Base-by-base conservation (phyloP, 306 rosid genomes). In the Quercus robur region DNA sequence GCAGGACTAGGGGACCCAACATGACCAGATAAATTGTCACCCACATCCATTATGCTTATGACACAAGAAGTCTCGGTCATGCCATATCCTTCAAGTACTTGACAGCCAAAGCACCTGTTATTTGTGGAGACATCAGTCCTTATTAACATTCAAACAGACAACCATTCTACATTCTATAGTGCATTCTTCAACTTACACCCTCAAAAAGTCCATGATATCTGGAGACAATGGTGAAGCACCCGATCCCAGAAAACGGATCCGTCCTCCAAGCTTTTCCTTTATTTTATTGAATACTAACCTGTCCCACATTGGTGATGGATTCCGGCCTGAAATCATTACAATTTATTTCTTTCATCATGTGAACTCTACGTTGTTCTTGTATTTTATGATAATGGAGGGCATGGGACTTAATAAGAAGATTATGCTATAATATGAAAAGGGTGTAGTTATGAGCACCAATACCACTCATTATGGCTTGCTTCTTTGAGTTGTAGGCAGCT, bases 151-250 rank as follows among this genome's bases (percentile, higher is more conserved):
- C 1, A 67, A 67, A 67, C 25, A 4, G 52, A 35, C 3, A 10
- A 35, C 51, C 74, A 79, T 62, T 67, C 26, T 73, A 78, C 67
- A 79, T 71, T 70, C 26, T 62, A 41, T 35, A 33, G 25, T 0
- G 51, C 51, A 44, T 38, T 76, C 23, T 67, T 26, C 28, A 78
- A 84, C 97, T 90, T 90, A 96, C 99, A 96, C 89, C 89, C 82
- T 96, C 75, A 96, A 82, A 84, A 96, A 96, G 54, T 96, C 97
- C 99, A 93, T 81, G 78, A 96, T 78, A 86, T 91, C 99, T 54
- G 99, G 91, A 67, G 99, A 96, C 89, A 96, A 85, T 18, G 99
- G 99, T 52, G 99, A 96, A 79, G 99, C 99, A 79, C 99, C 99
- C 19, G 99, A 93, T 68, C 52, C 86, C 89, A 96, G 82, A 21